Evolutionary conservation across 2,329 filamentous ascomycete species (phyloP).

Genomic region (Xylaria sp.): DNA sequence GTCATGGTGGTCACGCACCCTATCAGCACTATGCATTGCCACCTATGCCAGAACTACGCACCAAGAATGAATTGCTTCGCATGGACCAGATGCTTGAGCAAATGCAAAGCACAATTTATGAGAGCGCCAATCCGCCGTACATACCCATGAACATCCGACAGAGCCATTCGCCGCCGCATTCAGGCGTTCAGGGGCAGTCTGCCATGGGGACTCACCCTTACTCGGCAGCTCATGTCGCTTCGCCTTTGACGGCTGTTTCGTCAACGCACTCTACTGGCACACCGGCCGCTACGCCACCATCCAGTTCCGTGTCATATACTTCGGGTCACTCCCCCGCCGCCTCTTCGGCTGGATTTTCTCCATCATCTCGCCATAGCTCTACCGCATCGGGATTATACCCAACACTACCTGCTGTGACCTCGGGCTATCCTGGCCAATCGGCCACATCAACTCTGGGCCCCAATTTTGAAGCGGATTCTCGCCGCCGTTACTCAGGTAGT

Average conservation of each 20-base stretch:
- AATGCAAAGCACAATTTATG: slow-evolving; percentile 95
- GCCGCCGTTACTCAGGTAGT: slow-evolving; percentile 73
- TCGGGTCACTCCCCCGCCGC: slow-evolving; percentile 80
- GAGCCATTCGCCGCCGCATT: slow-evolving; percentile 61
- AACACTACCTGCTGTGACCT: slow-evolving; percentile 75
- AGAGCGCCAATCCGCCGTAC: slow-evolving; percentile 83
- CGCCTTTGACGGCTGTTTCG: slow-evolving; percentile 67
- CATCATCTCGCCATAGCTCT: slow-evolving; percentile 70
- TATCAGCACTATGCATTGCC: slow-evolving; percentile 87
- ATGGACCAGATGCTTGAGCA: slow-evolving; percentile 96
- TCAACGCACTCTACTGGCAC: slow-evolving; percentile 71
- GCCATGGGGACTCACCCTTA: slow-evolving; percentile 54
- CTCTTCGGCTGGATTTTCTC: slow-evolving; percentile 77
- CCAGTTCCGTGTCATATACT: slow-evolving; percentile 79
- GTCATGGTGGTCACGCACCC: slow-evolving; percentile 63
- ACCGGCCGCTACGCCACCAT: slow-evolving; percentile 80
- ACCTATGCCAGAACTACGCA: slow-evolving; percentile 86
- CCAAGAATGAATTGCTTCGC: slow-evolving; percentile 92
- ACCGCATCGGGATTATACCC: slow-evolving; percentile 77
- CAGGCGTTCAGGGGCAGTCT: slow-evolving; percentile 50
- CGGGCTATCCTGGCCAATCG: slow-evolving; percentile 74
- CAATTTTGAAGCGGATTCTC: slow-evolving; percentile 71
- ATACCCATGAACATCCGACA: slow-evolving; percentile 65
- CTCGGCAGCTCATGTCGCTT: slow-evolving; percentile 68
- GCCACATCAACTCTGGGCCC: slow-evolving; percentile 78